Base-by-base conservation (phyloP, 2,329 filamentous ascomycete genomes). In the Verticillium dahliae region DNA sequence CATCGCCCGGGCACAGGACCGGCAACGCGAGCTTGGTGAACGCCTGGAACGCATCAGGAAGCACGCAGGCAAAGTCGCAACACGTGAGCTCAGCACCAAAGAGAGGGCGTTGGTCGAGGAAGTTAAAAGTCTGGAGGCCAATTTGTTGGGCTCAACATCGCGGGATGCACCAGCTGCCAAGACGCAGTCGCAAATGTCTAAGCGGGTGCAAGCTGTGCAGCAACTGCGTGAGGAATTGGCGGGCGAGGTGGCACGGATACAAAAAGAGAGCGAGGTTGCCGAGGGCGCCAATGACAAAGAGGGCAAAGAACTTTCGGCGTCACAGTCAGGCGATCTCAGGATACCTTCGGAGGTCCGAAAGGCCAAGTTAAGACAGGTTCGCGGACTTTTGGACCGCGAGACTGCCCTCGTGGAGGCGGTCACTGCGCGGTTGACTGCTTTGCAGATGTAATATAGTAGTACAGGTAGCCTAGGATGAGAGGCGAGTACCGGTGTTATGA, bases 391-490 rank as follows among this genome's bases (percentile, higher is more conserved):
- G 65, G 85, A 88, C 62, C 78, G 88, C 34, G 88, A 91, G 74
- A 84, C 84, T 56, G 86, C 86, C 5, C 73, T 91, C 68, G 85
- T 91, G 6, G 87, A 90, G 67, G 88, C 85, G 27, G 82, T 90
- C 27, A 86, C 82, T 66, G 79, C 79, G 61, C 80, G 88, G 61
- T 73, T 91, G 65, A 84, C 88, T 71, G 82, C 79, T 64, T 74
- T 91, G 60, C 75, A 78, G 64, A 62, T 64, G 52, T 62, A 62
- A 31, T 31, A 31, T 31, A 57, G 41, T 34, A n/a, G 34, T 52
- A 52, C 45, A 22, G 18, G 45, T 52, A 52, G n/a, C n/a, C 18
- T 11, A 52, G 45, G 45, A 11, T 22, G 22, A 6, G 41, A 11
- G 41, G 41, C 2, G 15, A n/a, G 15, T 7, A n/a, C n/a, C 18